Base-by-base conservation (phyloP, 2,329 filamentous ascomycete species). In the Gaeumannomyces sp. region DNA sequence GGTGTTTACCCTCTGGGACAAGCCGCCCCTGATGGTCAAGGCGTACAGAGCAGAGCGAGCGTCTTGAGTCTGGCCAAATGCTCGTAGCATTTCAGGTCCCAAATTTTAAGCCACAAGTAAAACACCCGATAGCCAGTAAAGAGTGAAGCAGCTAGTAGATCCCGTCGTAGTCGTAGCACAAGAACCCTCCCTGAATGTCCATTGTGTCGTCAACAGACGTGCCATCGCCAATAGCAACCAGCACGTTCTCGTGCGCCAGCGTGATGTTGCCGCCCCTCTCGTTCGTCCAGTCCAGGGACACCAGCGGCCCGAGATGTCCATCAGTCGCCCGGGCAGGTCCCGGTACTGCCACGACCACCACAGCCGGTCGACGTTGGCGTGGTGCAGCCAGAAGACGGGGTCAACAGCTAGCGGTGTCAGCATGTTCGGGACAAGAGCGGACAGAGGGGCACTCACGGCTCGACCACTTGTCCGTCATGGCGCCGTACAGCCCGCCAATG, bases 1-100 rank as follows among this genome's bases (percentile, higher is more conserved):
- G 64, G 72, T 72, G 11, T 78, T 73, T 62, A 65, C 72, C 6
- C 68, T 78, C 28, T 80, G 77, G 77, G 64, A 74, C 14, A 79
- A 79, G 66, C 71, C 70, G 1, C 70, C 73, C 5, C 68, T 79
- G 60, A 22, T 63, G 19, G 53, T 63, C 6, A 38, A 58, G n/a
- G 11, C 53, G 28, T 33, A n/a, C 14, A 19, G 14, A 38, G 35
- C 16, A 14, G 14, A 19, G 2, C 28, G 38, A 50, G 27, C n/a
- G 33, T 27, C 28, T 61, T 61, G n/a, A 50, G n/a, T n/a, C n/a
- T n/a, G n/a, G n/a, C n/a, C n/a, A n/a, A n/a, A n/a, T n/a, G n/a
- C n/a, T 45, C n/a, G 53, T n/a, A 25, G 31, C 22, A 25, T 29
- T 29, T 29, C 29, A 29, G 29, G 6, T 29, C 29, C 29, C 29